These are phyloP conservation scores for Pichia sp. DNA, from an alignment of 1,139 yeast species.

Conservation along the genomic window DNA sequence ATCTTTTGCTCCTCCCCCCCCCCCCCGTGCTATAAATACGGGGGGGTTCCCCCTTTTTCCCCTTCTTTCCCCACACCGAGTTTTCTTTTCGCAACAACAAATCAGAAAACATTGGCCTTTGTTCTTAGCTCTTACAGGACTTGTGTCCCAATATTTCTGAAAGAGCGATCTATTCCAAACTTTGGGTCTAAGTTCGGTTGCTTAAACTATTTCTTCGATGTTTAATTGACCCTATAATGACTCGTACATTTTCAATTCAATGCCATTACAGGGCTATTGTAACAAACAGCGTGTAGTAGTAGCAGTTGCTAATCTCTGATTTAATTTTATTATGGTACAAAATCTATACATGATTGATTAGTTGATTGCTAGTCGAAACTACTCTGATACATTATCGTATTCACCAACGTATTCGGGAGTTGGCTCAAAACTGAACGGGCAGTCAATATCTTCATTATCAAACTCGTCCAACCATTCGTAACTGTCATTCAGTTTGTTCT, in stretches of 20 bases:
- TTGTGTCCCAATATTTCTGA: conserved; percentile 24
- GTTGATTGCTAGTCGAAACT: neutral
- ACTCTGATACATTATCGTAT: conserved; percentile 25
- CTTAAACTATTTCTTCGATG: conserved; percentile 3
- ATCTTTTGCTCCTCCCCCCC: too few species aligned
- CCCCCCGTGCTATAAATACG: too few species aligned
- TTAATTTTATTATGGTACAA: too few species aligned
- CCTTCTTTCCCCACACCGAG: neutral
- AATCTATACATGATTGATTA: too few species aligned
- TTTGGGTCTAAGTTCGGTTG: conserved; percentile 11
- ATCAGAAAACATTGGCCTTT: conserved; percentile 13
- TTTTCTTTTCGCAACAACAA: conserved; percentile 5
- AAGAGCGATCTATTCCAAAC: conserved; percentile 10
- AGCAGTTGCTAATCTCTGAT: too few species aligned
- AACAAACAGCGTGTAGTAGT: too few species aligned
- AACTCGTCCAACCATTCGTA: conserved; percentile 45
- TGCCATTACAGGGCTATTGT: too few species aligned
- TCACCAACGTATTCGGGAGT: conserved; percentile 17
- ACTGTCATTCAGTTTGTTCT: conserved; percentile 18
- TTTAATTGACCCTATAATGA: conserved; percentile 11
- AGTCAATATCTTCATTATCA: conserved; percentile 29
- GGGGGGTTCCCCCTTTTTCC: neutral
- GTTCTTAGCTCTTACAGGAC: conserved; percentile 4
- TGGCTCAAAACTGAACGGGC: conserved; percentile 19
- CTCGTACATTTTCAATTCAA: conserved; percentile 2